Evolutionary conservation across 176 grass and related monocot genomes (phyloP), one percentile per base, ranked within the genome.

Genomic region (Neostapfia colusana): DNA sequence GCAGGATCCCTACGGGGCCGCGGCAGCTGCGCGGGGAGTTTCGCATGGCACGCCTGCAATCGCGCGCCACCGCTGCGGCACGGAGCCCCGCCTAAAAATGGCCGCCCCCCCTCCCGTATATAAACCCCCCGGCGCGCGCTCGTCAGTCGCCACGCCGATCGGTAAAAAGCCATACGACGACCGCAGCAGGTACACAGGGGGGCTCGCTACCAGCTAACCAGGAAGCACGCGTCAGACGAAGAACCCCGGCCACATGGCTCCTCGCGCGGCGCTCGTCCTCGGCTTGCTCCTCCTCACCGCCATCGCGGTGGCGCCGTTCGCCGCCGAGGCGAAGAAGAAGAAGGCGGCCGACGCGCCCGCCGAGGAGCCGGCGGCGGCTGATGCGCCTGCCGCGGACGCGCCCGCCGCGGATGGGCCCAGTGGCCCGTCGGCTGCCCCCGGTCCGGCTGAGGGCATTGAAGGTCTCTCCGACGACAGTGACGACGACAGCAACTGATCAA

Each of bases 371-470:
- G 31, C 50, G 34, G 31, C 50, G 0, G 10, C 49, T 2, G 71
- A 57, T 6, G 26, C 68, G 4, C 66, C 67, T 7, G 21, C 67
- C 27, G 25, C 41, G 9, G 13, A 35, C 42, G 65, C 59, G 27
- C 15, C 59, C 3, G 31, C 31, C 1, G 26, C 59, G 12, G 59
- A 62, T 1, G 59, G 59, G 13, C 81, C 88, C 20, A 54, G 76
- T 2, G 51, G 57, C 8, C 37, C 80, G 31, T 1, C 31, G 31
- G 31, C 31, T 31, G 76, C 82, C 10, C 89, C 81, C 0, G 86
- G 76, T n/a, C 85, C 83, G 39, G 57, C 70, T 0, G 86, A 91
- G 39, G 79, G 60, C n/a, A 88, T 91, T 63, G 54, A 43, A 69
- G 85, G 83, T 57, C 85, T 91, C 66, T 59, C 86, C 6, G 40